phyloP scores from a whole-genome alignment of 2,329 filamentous ascomycete genomes.

The Reticulascus tulasneorum region DNA sequence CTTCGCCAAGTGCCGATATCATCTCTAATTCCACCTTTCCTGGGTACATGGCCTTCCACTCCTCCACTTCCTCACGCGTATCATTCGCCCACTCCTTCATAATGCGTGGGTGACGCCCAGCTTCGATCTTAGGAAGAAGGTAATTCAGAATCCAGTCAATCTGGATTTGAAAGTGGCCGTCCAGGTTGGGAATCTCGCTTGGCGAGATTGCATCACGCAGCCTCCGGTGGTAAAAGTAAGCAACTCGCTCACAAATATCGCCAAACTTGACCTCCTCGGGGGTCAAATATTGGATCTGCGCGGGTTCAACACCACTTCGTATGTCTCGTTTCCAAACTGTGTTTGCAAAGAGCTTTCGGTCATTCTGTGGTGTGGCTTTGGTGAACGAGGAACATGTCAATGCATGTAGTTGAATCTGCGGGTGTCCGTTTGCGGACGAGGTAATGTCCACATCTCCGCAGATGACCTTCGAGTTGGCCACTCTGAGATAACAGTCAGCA shows the following conservation, averaged over 20 bases:
- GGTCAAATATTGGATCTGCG: not conserved
- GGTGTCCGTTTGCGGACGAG: not conserved
- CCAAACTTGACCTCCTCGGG: not conserved
- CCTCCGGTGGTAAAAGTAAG: conserved; percentile 3
- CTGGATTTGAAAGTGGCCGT: not conserved
- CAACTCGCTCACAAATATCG: conserved; percentile 1
- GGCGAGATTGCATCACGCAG: not conserved
- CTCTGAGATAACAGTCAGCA: no score
- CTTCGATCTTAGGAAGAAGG: conserved; percentile 16
- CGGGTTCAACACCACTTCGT: conserved; percentile 17
- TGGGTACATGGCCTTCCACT: not conserved
- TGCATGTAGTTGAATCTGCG: conserved; percentile 1
- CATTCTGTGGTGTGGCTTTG: not conserved
- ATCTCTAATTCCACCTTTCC: not conserved
- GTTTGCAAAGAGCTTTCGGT: conserved; percentile 3
- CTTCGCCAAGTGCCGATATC: conserved; percentile 20
- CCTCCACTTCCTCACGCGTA: not conserved
- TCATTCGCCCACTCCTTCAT: conserved; percentile 7
- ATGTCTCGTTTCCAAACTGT: conserved; percentile 16
- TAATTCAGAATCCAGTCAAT: conserved; percentile 5
- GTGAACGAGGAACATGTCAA: not conserved
- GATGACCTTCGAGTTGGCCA: not conserved
- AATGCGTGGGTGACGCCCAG: conserved; percentile 14
- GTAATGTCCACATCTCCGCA: conserved; percentile 5
- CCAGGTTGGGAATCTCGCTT: not conserved